phyloP scores from a whole-genome alignment of 2,329 filamentous ascomycete genomes.

The Ascochyta lentis region DNA sequence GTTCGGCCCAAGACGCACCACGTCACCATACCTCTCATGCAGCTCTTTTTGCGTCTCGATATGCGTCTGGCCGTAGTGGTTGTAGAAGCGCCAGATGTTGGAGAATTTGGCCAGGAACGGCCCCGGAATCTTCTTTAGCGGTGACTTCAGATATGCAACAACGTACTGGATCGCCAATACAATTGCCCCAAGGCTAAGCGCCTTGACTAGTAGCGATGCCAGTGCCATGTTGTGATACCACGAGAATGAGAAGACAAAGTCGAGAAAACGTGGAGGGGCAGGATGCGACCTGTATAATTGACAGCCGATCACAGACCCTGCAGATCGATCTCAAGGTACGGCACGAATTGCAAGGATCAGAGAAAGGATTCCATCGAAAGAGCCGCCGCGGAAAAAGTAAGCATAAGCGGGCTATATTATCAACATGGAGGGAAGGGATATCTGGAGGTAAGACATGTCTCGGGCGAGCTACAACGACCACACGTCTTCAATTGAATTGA shows the following conservation, averaged over 20 bases:
- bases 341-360: neutral
- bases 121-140: slow-evolving; percentile 41
- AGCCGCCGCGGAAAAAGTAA: neutral
- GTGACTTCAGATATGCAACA: slow-evolving; percentile 35
- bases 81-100: slow-evolving; percentile 40
- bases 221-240: slow-evolving; percentile 17
- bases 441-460: neutral
- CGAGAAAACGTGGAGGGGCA: slow-evolving; percentile 1
- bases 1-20: slow-evolving; percentile 40
- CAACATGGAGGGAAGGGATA: neutral
- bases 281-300: slow-evolving; percentile 18
- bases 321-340: neutral
- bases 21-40: slow-evolving; percentile 39
- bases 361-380: neutral
- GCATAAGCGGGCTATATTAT: neutral
- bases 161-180: slow-evolving; percentile 28
- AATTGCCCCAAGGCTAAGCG: slow-evolving; percentile 20
- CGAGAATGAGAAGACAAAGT: neutral
- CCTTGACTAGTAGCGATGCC: slow-evolving; percentile 21
- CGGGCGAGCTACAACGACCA: neutral
- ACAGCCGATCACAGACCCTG: slow-evolving; percentile 4
- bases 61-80: slow-evolving; percentile 38
- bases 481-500: neutral
- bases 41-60: slow-evolving; percentile 40
- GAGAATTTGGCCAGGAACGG: slow-evolving; percentile 44